Evolutionary conservation across 2,329 filamentous ascomycete genomes (phyloP), one percentile per base, ranked within the genome.

Genomic region (Torrubiellomyces zombiae): DNA sequence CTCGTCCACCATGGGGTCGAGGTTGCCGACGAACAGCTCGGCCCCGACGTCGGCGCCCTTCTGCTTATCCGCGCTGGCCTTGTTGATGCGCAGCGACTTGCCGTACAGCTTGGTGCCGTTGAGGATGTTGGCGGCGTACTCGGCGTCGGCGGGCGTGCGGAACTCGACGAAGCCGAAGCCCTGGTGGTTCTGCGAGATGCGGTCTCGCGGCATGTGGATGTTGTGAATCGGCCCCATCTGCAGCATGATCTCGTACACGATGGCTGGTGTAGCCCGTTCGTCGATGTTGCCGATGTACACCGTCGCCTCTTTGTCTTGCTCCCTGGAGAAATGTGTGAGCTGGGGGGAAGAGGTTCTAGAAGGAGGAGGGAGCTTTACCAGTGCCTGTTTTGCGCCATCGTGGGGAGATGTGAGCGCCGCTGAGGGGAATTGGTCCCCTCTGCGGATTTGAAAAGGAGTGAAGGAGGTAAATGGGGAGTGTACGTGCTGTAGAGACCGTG

Each of bases 101-200:
- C 85, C 85, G 51, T 78, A 93, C 14, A 98, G 60, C 32, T 85
- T 76, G 38, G 95, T 76, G 47, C 86, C 81, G 56, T 95, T 95
- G 78, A 95, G 91, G 38, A 94, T 81, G 46, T 86, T 77, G 39
- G 83, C 79, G 13, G 89, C 86, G 58, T 98, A 98, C 49, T 95
- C 89, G 41, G 89, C 89, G 51, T 94, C 89, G 44, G 83, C 75
- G 48, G 93, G 83, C 38, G 78, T 85, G 45, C 83, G 86, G 53
- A 94, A 98, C 55, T 98, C 89, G 53, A 98, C 89, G 55, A 98
- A 98, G 42, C 89, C 89, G 61, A 94, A 98, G 40, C 89, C 89
- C 55, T 95, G 89, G 52, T 98, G 89, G 29, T 75, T 77, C 47
- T 94, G 83, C 23, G 89, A 94, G 39, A 98, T 89, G 50, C 89